Evolutionary conservation across 441 rosid genomes (phyloP).

Genomic region (Populus hybrid): DNA sequence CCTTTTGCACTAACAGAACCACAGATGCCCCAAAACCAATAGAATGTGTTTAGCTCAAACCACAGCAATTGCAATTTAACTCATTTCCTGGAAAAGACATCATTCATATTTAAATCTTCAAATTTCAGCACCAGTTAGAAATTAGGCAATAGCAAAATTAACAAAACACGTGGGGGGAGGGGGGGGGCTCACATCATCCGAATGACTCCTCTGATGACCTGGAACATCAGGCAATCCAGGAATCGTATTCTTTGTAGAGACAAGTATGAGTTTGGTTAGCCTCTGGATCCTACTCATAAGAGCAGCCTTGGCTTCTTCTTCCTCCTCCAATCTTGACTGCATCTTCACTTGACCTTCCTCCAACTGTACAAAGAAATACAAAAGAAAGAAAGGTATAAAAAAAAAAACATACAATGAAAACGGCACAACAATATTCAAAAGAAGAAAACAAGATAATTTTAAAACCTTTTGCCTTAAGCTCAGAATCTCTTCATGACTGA

Average conservation of each 20-base stretch:
- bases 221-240: conserved; percentile 71
- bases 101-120: neutral
- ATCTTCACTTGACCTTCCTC: conserved; percentile 99
- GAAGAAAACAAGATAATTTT: neutral
- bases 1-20: neutral
- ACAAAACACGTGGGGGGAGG: neutral
- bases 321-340: conserved; percentile 99
- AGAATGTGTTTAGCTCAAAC: neutral
- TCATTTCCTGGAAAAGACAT: conserved; percentile 1
- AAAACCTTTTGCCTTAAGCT: conserved; percentile 87
- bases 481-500: conserved; percentile 90
- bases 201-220: conserved; percentile 62
- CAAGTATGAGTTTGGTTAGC: conserved; percentile 96
- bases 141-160: neutral
- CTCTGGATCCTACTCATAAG: conserved; percentile 99
- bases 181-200: conserved; percentile 67
- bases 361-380: conserved; percentile 45
- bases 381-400: neutral
- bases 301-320: conserved; percentile 99
- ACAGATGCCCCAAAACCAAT: too few species aligned
- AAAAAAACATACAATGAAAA: neutral
- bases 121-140: neutral
- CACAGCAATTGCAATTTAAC: neutral
- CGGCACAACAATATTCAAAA: neutral
- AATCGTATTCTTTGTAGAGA: conserved; percentile 83